Conservation (phyloP, 257 asterid species). For the Verbena officinalis region DNA sequence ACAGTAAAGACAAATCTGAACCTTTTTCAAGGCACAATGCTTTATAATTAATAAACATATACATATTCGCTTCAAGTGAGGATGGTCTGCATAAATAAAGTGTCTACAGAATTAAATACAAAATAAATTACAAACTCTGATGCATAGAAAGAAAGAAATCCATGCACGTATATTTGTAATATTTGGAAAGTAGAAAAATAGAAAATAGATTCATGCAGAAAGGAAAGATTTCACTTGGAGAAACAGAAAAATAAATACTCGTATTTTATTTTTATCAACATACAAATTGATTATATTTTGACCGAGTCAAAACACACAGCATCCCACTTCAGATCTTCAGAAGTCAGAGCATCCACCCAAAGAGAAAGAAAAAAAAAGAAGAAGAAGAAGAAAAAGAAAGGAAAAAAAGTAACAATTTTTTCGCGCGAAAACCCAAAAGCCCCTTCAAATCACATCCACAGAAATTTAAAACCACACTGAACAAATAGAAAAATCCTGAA, state of each 20-base stretch:
- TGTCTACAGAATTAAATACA: constrained; percentile 33
- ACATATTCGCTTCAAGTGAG: constrained; percentile 14
- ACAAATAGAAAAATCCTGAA: constrained; percentile 7
- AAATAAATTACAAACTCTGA: constrained; percentile 23
- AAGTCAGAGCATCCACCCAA: constrained; percentile 35
- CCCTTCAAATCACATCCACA: constrained; percentile 36
- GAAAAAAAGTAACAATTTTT: constrained; percentile 30
- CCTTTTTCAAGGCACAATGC: constrained; percentile 34
- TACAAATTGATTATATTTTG: constrained; percentile 34
- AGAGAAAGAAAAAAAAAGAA: constrained; percentile 13
- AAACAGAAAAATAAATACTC: constrained; percentile 24
- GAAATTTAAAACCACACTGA: constrained; percentile 19
- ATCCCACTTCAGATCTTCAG: constrained; percentile 55
- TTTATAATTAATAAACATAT: constrained; percentile 21
- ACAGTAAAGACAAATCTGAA: constrained; percentile 45
- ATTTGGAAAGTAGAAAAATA: constrained; percentile 27
- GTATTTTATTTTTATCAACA: constrained; percentile 14
- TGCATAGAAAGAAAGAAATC: constrained; percentile 33
- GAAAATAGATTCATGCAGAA: constrained; percentile 27
- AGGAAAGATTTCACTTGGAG: constrained; percentile 10
- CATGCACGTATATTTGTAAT: constrained; percentile 12
- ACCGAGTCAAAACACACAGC: constrained; percentile 59
- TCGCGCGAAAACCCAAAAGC: constrained; percentile 64
- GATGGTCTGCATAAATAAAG: constrained; percentile 33
- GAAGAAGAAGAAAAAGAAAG: not conserved